Evolutionary conservation across 1,139 yeast species (phyloP).

Genomic region (Sugiyamaella japonica): DNA sequence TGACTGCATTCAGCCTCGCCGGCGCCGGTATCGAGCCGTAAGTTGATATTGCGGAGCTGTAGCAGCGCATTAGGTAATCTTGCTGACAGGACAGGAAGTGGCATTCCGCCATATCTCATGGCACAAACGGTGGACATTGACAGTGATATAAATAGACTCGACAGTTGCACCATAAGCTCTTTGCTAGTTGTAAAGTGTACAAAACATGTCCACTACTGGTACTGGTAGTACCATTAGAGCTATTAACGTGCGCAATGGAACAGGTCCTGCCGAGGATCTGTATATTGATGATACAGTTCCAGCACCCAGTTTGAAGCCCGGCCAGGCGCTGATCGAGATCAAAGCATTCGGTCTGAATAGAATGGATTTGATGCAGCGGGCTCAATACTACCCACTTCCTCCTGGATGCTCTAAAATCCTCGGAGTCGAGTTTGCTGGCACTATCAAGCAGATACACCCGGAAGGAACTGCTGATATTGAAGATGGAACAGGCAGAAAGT

Average conservation of each 20-base stretch:
- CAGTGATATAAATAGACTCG: too few relatives aligned
- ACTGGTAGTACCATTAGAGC: too few relatives aligned
- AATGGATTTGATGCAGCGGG: constrained; percentile 39
- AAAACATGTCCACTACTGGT: background rate
- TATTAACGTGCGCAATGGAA: constrained; percentile 31
- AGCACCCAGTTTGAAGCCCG: constrained; percentile 27
- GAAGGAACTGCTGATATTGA: constrained; percentile 21
- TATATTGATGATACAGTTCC: constrained; percentile 30
- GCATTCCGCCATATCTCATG: too few relatives aligned
- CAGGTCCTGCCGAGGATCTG: constrained; percentile 36
- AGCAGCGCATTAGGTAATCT: too few relatives aligned
- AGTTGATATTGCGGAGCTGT: too few relatives aligned
- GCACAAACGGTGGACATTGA: too few relatives aligned
- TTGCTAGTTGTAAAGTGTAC: too few relatives aligned
- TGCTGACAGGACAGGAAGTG: too few relatives aligned
- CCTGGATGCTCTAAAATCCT: constrained; percentile 36
- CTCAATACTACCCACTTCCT: constrained; percentile 36
- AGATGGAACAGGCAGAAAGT: constrained; percentile 20
- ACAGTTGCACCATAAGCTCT: too few relatives aligned
- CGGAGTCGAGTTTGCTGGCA: constrained; percentile 43
- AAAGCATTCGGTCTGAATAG: constrained; percentile 40
- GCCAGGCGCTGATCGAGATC: constrained; percentile 37
- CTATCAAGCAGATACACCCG: constrained; percentile 28
- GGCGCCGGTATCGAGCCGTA: background rate
- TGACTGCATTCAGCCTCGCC: background rate